phyloP scores from a whole-genome alignment of 495 filamentous ascomycete genomes.

The Hypoxylon fragiforme region DNA sequence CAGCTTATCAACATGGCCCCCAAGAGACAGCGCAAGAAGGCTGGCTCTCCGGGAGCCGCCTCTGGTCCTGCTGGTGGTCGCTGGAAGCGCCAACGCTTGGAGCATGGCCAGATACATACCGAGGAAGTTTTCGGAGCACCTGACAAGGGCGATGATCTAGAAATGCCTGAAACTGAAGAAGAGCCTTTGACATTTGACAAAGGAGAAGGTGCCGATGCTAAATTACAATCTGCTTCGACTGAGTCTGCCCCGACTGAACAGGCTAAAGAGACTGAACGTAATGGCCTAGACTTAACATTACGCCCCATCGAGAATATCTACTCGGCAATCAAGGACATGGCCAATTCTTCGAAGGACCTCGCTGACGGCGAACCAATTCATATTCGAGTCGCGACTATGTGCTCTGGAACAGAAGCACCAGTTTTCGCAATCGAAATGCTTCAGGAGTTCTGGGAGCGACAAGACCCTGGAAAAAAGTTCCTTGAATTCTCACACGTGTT shows the following conservation, averaged over 20 bases:
- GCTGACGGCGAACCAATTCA: slow-evolving; percentile 8
- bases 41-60: background rate
- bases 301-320: slow-evolving; percentile 33
- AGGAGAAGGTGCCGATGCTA: too few relatives aligned
- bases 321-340: slow-evolving; percentile 41
- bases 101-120: too few relatives aligned
- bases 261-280: too few relatives aligned
- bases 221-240: too few relatives aligned
- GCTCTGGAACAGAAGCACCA: slow-evolving; percentile 82
- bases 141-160: too few relatives aligned
- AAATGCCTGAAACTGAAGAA: too few relatives aligned
- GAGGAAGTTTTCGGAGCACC: too few relatives aligned
- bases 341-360: background rate
- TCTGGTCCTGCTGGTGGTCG: background rate
- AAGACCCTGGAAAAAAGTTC: slow-evolving; percentile 6
- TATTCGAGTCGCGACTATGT: slow-evolving; percentile 73
- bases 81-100: background rate
- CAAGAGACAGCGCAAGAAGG: background rate
- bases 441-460: slow-evolving; percentile 39
- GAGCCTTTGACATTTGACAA: too few relatives aligned
- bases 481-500: slow-evolving; percentile 67
- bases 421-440: slow-evolving; percentile 65
- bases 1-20: background rate
- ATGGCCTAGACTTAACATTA: too few relatives aligned
- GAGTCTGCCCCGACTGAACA: too few relatives aligned